Evolutionary conservation across 116 monocot species (phyloP).

Genomic region (Cymodocea nodosa): DNA sequence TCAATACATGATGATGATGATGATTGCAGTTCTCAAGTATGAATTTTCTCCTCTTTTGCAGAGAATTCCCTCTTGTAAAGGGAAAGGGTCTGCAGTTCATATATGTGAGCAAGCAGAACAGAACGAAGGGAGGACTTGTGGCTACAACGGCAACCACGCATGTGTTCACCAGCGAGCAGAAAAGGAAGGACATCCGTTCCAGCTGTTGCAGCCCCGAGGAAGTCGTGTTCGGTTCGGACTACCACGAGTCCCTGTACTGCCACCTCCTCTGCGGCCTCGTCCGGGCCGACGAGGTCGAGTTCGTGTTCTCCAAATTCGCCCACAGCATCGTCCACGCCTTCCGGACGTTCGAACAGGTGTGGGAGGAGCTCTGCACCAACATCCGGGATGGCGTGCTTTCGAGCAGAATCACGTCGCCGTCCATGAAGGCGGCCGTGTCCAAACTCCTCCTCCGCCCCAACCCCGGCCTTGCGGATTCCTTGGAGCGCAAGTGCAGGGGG

Average conservation of each 20-base stretch:
- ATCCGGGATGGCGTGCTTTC: constrained; percentile 62
- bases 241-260: constrained; percentile 60
- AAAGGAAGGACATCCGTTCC: constrained; percentile 34
- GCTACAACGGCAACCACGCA: constrained; percentile 62
- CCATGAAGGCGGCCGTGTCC: constrained; percentile 49
- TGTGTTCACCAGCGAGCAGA: constrained; percentile 33
- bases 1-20: too few species aligned
- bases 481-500: constrained; percentile 30
- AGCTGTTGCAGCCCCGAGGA: constrained; percentile 50
- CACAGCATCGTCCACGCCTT: constrained; percentile 70
- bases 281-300: constrained; percentile 41
- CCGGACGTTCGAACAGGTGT: constrained; percentile 52
- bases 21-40: too few species aligned
- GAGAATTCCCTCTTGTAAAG: constrained; percentile 43
- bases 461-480: constrained; percentile 42
- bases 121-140: constrained; percentile 40
- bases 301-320: constrained; percentile 56
- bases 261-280: constrained; percentile 72
- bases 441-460: constrained; percentile 42
- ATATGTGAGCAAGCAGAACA: constrained; percentile 44
- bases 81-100: constrained; percentile 79
- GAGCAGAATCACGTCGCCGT: constrained; percentile 37
- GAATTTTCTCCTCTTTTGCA: constrained; percentile 9
- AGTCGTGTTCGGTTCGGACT: constrained; percentile 56
- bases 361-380: constrained; percentile 54